Percentiles rank a stretch among this genome's conserved stretches.
These are phyloP conservation scores for Colletotrichum echinochloae DNA, from an alignment of 2,329 filamentous ascomycete genomes.

Conservation along the genomic window DNA sequence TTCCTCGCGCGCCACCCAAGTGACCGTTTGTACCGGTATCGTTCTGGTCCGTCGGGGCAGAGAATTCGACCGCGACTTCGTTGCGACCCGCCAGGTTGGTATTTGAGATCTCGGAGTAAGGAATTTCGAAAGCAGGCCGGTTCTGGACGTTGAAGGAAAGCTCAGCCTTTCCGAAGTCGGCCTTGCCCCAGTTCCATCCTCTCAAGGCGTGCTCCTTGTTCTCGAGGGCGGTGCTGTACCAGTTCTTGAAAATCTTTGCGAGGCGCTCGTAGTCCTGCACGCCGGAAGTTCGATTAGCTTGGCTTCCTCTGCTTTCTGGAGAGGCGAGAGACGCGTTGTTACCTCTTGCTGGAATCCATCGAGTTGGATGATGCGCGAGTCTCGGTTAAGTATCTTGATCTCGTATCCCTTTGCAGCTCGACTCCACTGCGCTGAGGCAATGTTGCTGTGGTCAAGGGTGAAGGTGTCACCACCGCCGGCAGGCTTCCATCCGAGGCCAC, in stretches of 20 bases:
- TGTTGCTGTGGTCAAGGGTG: slow-evolving; percentile 88
- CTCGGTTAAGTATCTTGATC: slow-evolving; percentile 88
- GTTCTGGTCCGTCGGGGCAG: slow-evolving; percentile 77
- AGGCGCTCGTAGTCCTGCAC: slow-evolving; percentile 86
- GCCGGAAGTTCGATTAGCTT: not conserved
- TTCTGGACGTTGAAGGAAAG: slow-evolving; percentile 97
- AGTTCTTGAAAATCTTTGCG: slow-evolving; percentile 94
- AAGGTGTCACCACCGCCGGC: slow-evolving; percentile 89
- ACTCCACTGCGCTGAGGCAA: slow-evolving; percentile 93
- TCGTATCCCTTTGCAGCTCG: slow-evolving; percentile 92
- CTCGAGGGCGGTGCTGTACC: slow-evolving; percentile 95
- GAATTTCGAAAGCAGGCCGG: slow-evolving; percentile 94
- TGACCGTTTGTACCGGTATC: slow-evolving; percentile 80
- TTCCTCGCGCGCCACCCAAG: slow-evolving; percentile 77
- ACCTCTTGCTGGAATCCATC: slow-evolving; percentile 93
- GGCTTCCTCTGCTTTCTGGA: not conserved
- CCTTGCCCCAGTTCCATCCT: slow-evolving; percentile 99
- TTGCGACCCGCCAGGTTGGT: slow-evolving; percentile 98
- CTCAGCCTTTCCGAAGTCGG: slow-evolving; percentile 95
- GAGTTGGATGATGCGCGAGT: slow-evolving; percentile 87
- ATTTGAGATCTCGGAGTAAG: slow-evolving; percentile 97
- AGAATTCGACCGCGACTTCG: slow-evolving; percentile 96
- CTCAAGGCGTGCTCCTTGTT: slow-evolving; percentile 93
- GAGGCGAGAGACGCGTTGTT: slow-evolving; percentile 46
- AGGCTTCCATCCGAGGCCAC: slow-evolving; percentile 95